phyloP scores from a whole-genome alignment of 192 early-diverging fungal genomes.

The Coemansia sp. region DNA sequence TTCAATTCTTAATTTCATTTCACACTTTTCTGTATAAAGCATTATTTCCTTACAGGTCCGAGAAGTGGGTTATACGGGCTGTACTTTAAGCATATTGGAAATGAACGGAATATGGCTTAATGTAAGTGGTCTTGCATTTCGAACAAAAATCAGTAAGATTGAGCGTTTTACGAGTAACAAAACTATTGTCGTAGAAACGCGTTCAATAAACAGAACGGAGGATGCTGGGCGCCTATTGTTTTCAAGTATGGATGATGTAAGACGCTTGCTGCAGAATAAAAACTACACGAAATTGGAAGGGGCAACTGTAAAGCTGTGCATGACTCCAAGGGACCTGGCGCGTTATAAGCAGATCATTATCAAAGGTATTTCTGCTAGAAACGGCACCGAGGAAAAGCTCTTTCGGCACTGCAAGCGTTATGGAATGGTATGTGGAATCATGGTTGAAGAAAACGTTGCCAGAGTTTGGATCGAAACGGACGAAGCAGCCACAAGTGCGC shows the following conservation, averaged over 20 bases:
- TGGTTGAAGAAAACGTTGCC: neutral
- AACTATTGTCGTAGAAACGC: constrained; percentile 8
- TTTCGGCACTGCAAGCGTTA: constrained; percentile 17
- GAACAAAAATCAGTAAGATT: constrained; percentile 11
- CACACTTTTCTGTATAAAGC: too few species aligned
- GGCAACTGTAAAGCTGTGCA: constrained; percentile 12
- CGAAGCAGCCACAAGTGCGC: constrained; percentile 1
- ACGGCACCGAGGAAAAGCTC: constrained; percentile 12
- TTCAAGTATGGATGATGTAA: constrained; percentile 6
- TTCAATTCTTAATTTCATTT: too few species aligned
- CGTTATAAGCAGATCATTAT: constrained; percentile 14
- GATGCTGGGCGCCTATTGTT: constrained; percentile 13
- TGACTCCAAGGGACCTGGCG: constrained; percentile 14
- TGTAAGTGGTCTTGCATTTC: constrained; percentile 21
- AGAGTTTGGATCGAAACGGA: constrained; percentile 23
- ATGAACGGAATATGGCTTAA: constrained; percentile 39
- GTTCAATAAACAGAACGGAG: neutral
- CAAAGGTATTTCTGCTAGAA: neutral
- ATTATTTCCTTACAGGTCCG: too few species aligned
- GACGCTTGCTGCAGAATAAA: constrained; percentile 4
- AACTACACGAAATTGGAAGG: constrained; percentile 20
- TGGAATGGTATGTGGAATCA: constrained; percentile 24
- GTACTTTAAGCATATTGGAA: neutral
- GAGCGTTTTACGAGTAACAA: neutral
- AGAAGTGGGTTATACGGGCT: constrained; percentile 4